Evolutionary conservation across 371 early-diverging fungal species (phyloP), one percentile per base, ranked within the genome.

Genomic region (Haplosporangium sp.): DNA sequence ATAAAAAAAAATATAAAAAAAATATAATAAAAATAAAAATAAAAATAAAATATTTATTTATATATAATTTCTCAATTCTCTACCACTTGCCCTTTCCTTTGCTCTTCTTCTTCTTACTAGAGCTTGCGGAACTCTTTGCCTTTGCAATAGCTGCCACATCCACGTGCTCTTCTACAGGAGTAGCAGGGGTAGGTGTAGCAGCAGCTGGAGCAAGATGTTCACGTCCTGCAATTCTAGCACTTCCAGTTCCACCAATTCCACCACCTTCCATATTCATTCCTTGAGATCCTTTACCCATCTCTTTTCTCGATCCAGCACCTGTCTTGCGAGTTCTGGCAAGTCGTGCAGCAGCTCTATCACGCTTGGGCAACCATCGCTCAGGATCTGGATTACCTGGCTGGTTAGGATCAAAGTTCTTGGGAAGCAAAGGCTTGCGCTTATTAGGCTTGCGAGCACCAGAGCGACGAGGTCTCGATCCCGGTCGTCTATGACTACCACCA

Each of bases 301-400:
- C 81, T 58, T 68, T 79, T 39, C 58, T 69, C 4, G 79, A 76
- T 7, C 81, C 84, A 39, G 66, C 83, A 27, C 83, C 73, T 1
- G 89, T 86, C 76, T 89, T 91, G 64, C 86, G 86, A 38, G 86
- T 91, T 42, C 89, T 85, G 2, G 89, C 87, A 85, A 90, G 86
- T 20, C 77, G 84, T 39, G 84, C 87, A 9, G 88, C 85, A 5
- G 91, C 86, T 42, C 94, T 84, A 57, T 93, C 92, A 6, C 89
- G 87, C 62, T 89, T 90, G 6, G 94, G 91, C 61, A 93, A 39
- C 94, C 94, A 94, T 42, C 94, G 86, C 74, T 94, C 93, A 39
- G 94, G 94, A 84, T 94, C 92, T 52, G 92, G 90, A 11, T 84
- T 69, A 4, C 74, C 79, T 44, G 78, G 74, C 11, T 89, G 79